Base-by-base conservation (phyloP, 371 early-diverging fungal species). In the Dichotomocladium elegans region DNA sequence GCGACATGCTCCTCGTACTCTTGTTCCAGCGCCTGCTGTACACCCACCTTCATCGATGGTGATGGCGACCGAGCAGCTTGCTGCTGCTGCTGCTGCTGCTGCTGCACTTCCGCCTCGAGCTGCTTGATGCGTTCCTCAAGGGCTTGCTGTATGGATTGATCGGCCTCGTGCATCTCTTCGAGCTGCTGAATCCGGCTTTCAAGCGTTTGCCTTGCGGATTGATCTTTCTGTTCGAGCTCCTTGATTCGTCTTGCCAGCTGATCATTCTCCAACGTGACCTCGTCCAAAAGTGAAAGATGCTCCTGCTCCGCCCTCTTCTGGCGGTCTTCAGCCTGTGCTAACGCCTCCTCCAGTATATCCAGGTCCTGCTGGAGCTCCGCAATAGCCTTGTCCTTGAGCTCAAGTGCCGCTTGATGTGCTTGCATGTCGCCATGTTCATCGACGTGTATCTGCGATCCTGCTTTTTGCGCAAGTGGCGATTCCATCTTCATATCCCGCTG, bases 261-360 rank as follows among this genome's bases (percentile, higher is more conserved):
- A 24, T 63, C 60, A n/a, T 63, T 55, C 29, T 67, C 60, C 14
- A 47, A 42, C 1, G 41, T 33, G 33, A 57, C 55, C 2, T 35
- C 44, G 21, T 57, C 61, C 10, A 60, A 31, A 4, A 47, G 21
- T 15, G 50, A 47, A 17, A 56, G 45, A 28, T 53, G 24, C 11
- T 57, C 52, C 24, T 50, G 28, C 2, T 57, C 64, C 19, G 54
- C 55, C 25, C 22, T 12, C 2, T 17, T 52, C 14, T 61, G 44
- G 14, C 48, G 52, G 26, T 34, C 53, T 35, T 53, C 53, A 1
- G 45, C 9, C 31, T 53, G 35, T 19, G 35, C 49, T 9, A 59
- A 11, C 7, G 43, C 53, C 7, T 31, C 48, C 11, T 47, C 30
- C 17, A 51, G 15, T 15, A 19, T 33, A 9, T 52, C 49, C 50